Conservation (phyloP, 345 rosid genomes). For the Firmiana major region DNA sequence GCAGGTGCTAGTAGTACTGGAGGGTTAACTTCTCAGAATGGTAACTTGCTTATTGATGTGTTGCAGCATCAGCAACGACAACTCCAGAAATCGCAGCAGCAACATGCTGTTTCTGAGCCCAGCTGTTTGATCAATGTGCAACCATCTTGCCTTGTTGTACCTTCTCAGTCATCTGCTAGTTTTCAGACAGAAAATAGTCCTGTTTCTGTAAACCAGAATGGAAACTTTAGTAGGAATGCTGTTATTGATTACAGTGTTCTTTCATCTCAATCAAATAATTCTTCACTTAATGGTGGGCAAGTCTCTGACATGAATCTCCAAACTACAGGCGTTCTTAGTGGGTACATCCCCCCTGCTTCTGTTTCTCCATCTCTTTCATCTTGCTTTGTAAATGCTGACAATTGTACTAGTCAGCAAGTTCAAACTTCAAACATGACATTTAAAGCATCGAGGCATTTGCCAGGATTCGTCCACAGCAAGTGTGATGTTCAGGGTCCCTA, state of each 20-base stretch:
- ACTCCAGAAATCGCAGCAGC: constrained; percentile 30
- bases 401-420: constrained; percentile 25
- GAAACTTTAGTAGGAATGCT: constrained; percentile 31
- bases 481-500: constrained; percentile 30
- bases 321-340: constrained; percentile 25
- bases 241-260: constrained; percentile 38
- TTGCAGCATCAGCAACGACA: constrained; percentile 30
- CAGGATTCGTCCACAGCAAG: constrained; percentile 25
- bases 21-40: constrained; percentile 34
- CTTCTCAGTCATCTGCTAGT: constrained; percentile 42
- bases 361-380: constrained; percentile 39
- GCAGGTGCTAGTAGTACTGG: constrained; percentile 31
- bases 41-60: constrained; percentile 37
- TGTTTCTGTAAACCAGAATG: constrained; percentile 38
- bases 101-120: constrained; percentile 34
- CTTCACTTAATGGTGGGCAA: constrained; percentile 32
- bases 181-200: constrained; percentile 38
- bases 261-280: constrained; percentile 37
- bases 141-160: constrained; percentile 61
- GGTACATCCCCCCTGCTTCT: constrained; percentile 33
- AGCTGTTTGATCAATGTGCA: constrained; percentile 45
- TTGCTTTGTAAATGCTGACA: constrained; percentile 37
- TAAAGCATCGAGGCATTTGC: constrained; percentile 27
- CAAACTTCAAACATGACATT: constrained; percentile 26
- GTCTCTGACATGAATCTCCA: constrained; percentile 32